phyloP scores from a whole-genome alignment of 495 filamentous ascomycete species.

The Parathielavia appendiculata region DNA sequence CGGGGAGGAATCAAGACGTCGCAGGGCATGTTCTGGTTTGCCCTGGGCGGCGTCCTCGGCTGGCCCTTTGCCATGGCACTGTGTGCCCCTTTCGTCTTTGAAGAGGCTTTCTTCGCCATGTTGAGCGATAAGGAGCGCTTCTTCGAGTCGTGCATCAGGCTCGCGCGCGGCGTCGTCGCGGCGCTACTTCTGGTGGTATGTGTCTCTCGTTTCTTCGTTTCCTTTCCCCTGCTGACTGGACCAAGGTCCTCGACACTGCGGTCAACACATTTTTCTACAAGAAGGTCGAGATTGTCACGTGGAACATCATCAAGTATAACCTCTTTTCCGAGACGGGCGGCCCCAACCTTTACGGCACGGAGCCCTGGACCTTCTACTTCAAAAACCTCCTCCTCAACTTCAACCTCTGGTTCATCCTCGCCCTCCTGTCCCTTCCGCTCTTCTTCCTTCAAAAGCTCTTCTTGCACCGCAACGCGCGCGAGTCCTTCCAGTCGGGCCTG shows the following conservation, averaged over 20 bases:
- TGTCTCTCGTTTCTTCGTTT: slow-evolving; percentile 22
- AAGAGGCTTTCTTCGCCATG: slow-evolving; percentile 63
- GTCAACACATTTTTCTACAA: slow-evolving; percentile 80
- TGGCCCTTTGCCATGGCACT: slow-evolving; percentile 93
- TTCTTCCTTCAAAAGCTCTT: slow-evolving; percentile 47
- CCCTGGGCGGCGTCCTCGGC: slow-evolving; percentile 79
- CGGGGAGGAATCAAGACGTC: slow-evolving; percentile 68
- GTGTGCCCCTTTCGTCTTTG: slow-evolving; percentile 72
- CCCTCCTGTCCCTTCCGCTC: slow-evolving; percentile 64
- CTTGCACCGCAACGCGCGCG: slow-evolving; percentile 30
- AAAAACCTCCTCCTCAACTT: slow-evolving; percentile 91
- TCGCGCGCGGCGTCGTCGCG: slow-evolving; percentile 62
- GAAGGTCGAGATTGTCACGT: slow-evolving; percentile 69
- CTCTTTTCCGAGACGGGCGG: slow-evolving; percentile 76
- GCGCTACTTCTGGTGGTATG: slow-evolving; percentile 67
- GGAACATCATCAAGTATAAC: slow-evolving; percentile 95
- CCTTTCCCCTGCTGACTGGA: slow-evolving; percentile 9
- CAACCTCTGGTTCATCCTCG: slow-evolving; percentile 86
- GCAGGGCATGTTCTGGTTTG: slow-evolving; percentile 86
- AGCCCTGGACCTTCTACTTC: slow-evolving; percentile 96
- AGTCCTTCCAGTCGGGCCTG: slow-evolving; percentile 48
- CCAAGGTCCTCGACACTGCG: slow-evolving; percentile 48
- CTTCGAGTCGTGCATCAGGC: slow-evolving; percentile 49
- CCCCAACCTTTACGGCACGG: slow-evolving; percentile 91
- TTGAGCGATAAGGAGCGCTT: slow-evolving; percentile 54